Percentiles rank a stretch among this genome's conserved stretches.
Conservation (phyloP, 2,329 filamentous ascomycete species). For the Alternaria ventricosa region DNA sequence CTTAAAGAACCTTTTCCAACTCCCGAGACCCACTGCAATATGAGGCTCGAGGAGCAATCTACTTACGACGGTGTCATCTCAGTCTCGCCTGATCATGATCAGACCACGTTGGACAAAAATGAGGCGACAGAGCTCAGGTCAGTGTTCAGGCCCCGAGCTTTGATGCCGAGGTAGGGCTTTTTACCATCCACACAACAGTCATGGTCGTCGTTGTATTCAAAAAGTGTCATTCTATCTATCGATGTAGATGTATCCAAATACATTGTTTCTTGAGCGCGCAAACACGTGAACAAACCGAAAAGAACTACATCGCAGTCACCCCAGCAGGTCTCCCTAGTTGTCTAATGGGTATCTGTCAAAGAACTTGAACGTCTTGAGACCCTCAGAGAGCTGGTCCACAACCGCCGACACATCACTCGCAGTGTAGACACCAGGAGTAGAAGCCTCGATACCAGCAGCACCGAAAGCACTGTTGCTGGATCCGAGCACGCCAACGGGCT, state of each 20-base stretch:
- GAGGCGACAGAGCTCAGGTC: not conserved
- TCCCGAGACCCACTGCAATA: not conserved
- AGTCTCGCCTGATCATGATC: not conserved
- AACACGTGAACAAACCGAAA: not conserved
- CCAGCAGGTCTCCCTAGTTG: not conserved
- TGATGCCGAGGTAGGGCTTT: not conserved
- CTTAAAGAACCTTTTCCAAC: not conserved
- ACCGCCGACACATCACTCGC: constrained; percentile 21
- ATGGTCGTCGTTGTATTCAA: not conserved
- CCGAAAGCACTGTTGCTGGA: constrained; percentile 49
- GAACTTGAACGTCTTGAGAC: constrained; percentile 70
- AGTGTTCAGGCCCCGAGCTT: not conserved
- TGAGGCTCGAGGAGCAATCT: not conserved
- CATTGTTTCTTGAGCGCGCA: not conserved
- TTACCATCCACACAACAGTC: not conserved
- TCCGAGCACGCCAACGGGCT: constrained; percentile 70
- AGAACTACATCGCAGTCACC: not conserved
- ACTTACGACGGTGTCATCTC: not conserved
- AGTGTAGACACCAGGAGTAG: constrained; percentile 48
- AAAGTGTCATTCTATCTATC: not conserved
- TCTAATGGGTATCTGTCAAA: constrained; percentile 69
- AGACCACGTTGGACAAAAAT: not conserved
- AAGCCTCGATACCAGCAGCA: constrained; percentile 54
- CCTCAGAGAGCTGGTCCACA: constrained; percentile 50
- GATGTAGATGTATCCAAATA: not conserved